Evolutionary conservation across 805 yeast genomes (phyloP).

Genomic region (Yamadazyma takamatsuzukensis): DNA sequence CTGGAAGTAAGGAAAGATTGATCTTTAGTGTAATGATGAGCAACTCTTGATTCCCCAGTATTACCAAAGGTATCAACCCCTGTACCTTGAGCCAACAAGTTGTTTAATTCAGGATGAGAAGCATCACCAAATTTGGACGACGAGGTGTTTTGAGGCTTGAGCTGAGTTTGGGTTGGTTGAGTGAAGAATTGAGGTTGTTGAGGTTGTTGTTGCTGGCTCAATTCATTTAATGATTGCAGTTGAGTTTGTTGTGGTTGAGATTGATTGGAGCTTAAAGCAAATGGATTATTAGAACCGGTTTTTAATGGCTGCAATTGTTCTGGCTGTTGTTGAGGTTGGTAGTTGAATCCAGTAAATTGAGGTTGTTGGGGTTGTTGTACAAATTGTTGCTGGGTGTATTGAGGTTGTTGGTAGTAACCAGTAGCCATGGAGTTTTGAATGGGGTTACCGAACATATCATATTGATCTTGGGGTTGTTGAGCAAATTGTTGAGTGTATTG

Average conservation of each 20-base stretch:
- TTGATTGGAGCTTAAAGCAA: slow-evolving; percentile 43
- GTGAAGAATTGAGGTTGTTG: slow-evolving; percentile 27
- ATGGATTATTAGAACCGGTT: slow-evolving; percentile 79
- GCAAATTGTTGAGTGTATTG: too few relatives aligned
- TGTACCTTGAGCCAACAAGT: slow-evolving; percentile 77
- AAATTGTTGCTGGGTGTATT: slow-evolving; percentile 21
- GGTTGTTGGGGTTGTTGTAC: slow-evolving; percentile 25
- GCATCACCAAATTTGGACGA: slow-evolving; percentile 36
- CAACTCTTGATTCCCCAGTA: slow-evolving; percentile 77
- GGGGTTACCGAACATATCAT: slow-evolving; percentile 68
- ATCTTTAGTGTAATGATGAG: slow-evolving; percentile 87
- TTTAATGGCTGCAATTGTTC: slow-evolving; percentile 49
- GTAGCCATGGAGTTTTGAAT: slow-evolving; percentile 52
- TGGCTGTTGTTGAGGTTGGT: slow-evolving; percentile 23
- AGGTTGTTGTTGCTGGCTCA: slow-evolving; percentile 19
- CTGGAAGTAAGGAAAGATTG: slow-evolving; percentile 80
- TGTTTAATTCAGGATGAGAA: slow-evolving; percentile 66
- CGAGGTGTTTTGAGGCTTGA: slow-evolving; percentile 31
- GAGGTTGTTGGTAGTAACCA: slow-evolving; percentile 43
- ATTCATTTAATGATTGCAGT: slow-evolving; percentile 21
- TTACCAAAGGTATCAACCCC: slow-evolving; percentile 94
- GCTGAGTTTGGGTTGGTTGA: slow-evolving; percentile 26
- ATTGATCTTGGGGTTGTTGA: slow-evolving; percentile 27
- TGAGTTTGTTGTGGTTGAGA: slow-evolving; percentile 20
- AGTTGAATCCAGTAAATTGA: slow-evolving; percentile 28